These are phyloP conservation scores for Beauveria asiatica DNA, from an alignment of 2,329 filamentous ascomycete genomes.

Conservation along the genomic window DNA sequence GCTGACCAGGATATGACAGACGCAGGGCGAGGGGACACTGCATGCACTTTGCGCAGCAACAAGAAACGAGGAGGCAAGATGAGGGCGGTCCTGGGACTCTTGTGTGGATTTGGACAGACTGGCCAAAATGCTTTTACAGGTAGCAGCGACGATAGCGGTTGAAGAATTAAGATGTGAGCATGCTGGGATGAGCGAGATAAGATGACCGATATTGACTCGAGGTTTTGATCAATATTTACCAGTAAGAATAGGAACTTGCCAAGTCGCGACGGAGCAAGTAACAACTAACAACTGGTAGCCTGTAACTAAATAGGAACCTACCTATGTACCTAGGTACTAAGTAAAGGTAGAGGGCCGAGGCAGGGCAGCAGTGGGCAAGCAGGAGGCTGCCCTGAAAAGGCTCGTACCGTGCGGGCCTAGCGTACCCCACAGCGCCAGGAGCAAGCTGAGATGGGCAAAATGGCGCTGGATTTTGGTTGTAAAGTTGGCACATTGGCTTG, in stretches of 20 bases:
- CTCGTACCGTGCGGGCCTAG: constrained; percentile 8
- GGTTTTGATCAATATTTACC: background rate
- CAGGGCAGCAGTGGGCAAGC: too few species aligned
- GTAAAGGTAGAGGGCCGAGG: too few species aligned
- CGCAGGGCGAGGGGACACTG: too few species aligned
- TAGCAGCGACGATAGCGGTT: background rate
- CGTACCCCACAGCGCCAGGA: background rate
- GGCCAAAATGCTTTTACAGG: too few species aligned
- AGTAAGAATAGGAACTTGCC: background rate
- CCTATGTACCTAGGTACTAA: too few species aligned
- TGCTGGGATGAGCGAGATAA: background rate
- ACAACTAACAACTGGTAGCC: too few species aligned
- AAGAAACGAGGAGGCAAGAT: background rate
- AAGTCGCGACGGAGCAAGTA: too few species aligned
- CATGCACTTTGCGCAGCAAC: background rate
- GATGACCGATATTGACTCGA: background rate
- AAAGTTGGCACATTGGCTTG: background rate
- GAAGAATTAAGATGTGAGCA: too few species aligned
- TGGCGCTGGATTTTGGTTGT: background rate
- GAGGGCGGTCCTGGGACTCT: too few species aligned
- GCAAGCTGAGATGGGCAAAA: background rate
- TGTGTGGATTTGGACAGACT: too few species aligned
- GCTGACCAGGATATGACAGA: too few species aligned
- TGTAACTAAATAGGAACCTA: too few species aligned
- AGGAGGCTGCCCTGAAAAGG: background rate